Evolutionary conservation across 2,329 filamentous ascomycete genomes (phyloP), one percentile per base, ranked within the genome.

Genomic region (Fusarium chaquense): DNA sequence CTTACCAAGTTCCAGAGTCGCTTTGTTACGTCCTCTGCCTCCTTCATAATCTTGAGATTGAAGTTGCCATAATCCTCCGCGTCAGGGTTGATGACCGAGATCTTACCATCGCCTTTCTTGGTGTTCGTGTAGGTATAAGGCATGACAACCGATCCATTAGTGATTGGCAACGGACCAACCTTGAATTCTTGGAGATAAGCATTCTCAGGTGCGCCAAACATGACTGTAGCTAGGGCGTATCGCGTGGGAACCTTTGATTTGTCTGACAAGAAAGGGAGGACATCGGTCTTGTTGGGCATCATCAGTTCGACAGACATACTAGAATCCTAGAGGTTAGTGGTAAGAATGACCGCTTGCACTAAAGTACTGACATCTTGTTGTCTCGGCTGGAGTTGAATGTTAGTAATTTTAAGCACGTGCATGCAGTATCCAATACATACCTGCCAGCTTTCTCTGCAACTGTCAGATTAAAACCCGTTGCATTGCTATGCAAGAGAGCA

Each of bases 261-360:
- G 3, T 22, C 11, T 2, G 52, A 59, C 3, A 59, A 22, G 20
- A 59, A 32, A 2, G 56, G 56, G 0, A 59, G 56, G 18, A 45
- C 32, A 11, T 58, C 52, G 1, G 18, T 59, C 26, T 59, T 59
- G 16, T 59, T 59, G 1, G 56, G 56, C 52, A 59, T 59, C 52
- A 59, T 46, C 1, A 59, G 52, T 18, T 59, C 56, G 13, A 59
- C 32, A 0, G 56, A 59, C 24, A 59, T 36, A 1, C 56, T 59
- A 1, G 0, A 24, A 0, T 0, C 1, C 13, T 2, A 10, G 57
- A 4, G 36, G 56, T 45, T 0, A 20, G 9, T 1, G 5, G 18
- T 5, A 16, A 4, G 8, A 5, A 5, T 7, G 2, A 3, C 1
- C 0, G 0, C 0, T 10, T 1, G 3, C 1, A 8, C 0, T 12